Base-by-base conservation (phyloP, 192 early-diverging fungal species). In the Coemansia sp. region DNA sequence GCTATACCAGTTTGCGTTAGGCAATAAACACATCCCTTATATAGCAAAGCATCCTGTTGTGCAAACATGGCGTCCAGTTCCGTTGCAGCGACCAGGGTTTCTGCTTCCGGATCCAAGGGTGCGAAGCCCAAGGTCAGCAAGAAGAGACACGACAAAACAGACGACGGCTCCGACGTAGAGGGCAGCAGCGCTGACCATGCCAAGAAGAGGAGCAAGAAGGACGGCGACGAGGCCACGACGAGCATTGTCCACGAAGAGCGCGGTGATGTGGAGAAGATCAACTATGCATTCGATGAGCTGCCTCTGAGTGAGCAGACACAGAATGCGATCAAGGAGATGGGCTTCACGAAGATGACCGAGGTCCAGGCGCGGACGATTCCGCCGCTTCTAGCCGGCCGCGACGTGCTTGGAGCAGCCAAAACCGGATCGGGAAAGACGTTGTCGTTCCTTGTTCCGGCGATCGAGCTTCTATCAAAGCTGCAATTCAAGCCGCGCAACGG, bases 401-500 rank as follows among this genome's bases (percentile, higher is more conserved):
- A 99, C 81, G 94, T 99, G 33, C 82, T 99, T 29, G 97, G 97
- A 45, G 96, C 96, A 54, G 97, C 97, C 31, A 99, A 98, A 77
- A 99, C 97, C 1, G 96, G 97, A 19, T 92, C 90, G 15, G 96
- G 96, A 58, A 96, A 97, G 79, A 99, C 97, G 8, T 84, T 98
- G 45, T 91, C 97, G 15, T 99, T 99, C 75, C 74, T 99, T 63
- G 89, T 99, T 40, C 97, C 97, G 28, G 92, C 93, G 6, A 79
- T 99, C 27, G 96, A 98, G 69, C 72, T 95, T 62, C 83, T 98
- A n/a, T 83, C 85, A 63, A 90, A 85, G 62, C 79, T 95, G 28
- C 89, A 92, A 78, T 99, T 98, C 74, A 99, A 98, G 85, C 91
- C 97, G 30, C 87, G 95, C 65, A 99, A 95, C 62, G 94, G 94